A percentile compares a stretch with the other conserved stretches of the same genome.
Evolutionary conservation across 768 basidiomycete genomes (phyloP).

Genomic region (Hygrophorus russula): DNA sequence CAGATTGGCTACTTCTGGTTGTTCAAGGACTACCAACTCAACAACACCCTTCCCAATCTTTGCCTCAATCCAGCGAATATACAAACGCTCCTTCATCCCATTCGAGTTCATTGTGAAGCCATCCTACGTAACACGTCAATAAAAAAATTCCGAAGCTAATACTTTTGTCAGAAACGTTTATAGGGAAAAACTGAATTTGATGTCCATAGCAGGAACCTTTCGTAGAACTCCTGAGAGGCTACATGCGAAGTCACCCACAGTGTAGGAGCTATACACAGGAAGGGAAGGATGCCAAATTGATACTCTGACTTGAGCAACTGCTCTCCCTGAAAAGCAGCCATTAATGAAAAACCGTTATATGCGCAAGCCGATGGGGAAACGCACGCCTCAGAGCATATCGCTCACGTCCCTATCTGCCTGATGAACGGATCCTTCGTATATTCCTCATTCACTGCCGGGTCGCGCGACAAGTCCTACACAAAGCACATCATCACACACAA

Average conservation of each 20-base stretch:
- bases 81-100: constrained; percentile 52
- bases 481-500: too few species aligned
- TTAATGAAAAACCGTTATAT: background rate
- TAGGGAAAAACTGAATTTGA: constrained; percentile 12
- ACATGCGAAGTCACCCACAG: constrained; percentile 10
- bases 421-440: constrained; percentile 52
- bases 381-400: constrained; percentile 53
- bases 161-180: too few species aligned
- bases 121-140: constrained; percentile 42
- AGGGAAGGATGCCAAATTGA: constrained; percentile 50
- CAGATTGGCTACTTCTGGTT: too few species aligned
- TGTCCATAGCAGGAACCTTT: constrained; percentile 12
- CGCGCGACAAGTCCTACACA: constrained; percentile 47
- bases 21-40: too few species aligned
- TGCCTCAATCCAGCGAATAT: constrained; percentile 36
- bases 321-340: constrained; percentile 56
- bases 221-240: constrained; percentile 1
- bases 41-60: too few species aligned
- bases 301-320: constrained; percentile 32
- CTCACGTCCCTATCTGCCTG: constrained; percentile 41
- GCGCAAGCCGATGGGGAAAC: constrained; percentile 5
- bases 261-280: constrained; percentile 33
- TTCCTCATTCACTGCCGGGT: constrained; percentile 35
- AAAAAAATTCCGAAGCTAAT: too few species aligned
- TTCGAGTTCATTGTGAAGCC: constrained; percentile 62